Conservation (phyloP, 208 protist genomes). For the Leishmania major region DNA sequence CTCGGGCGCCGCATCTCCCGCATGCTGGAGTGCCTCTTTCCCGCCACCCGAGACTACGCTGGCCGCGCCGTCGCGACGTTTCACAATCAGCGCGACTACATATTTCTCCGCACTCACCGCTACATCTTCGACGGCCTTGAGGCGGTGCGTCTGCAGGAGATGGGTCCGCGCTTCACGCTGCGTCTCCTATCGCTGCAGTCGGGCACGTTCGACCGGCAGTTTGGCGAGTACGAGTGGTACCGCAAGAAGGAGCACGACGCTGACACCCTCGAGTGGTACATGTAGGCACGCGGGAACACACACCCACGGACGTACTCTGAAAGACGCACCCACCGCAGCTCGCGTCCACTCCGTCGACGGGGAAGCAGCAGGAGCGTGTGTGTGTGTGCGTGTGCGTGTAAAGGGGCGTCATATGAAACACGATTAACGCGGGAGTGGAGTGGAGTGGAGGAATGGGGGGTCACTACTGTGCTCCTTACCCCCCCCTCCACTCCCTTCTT, state of each 20-base stretch:
- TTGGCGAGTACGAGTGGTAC: slow-evolving; percentile 95
- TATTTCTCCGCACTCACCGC: slow-evolving; percentile 92
- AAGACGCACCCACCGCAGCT: neutral
- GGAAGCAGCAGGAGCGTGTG: neutral
- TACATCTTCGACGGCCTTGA: slow-evolving; percentile 93
- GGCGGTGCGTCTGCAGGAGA: slow-evolving; percentile 91
- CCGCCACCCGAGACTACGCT: slow-evolving; percentile 84
- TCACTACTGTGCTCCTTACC: too few species aligned
- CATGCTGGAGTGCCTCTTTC: slow-evolving; percentile 91
- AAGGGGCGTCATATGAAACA: neutral
- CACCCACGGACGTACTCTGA: neutral
- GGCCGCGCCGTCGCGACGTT: slow-evolving; percentile 93
- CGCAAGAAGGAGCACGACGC: slow-evolving; percentile 92
- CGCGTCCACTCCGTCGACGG: neutral
- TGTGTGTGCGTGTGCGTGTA: neutral
- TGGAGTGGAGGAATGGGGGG: neutral
- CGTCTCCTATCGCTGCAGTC: slow-evolving; percentile 89
- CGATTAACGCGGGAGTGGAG: slow-evolving; percentile 2
- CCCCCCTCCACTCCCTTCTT: neutral
- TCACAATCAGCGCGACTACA: slow-evolving; percentile 95
- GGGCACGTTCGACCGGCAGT: slow-evolving; percentile 92
- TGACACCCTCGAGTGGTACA: slow-evolving; percentile 91
- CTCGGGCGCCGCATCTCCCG: slow-evolving; percentile 88
- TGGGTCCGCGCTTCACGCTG: slow-evolving; percentile 93
- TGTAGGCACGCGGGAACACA: slow-evolving; percentile 35